Evolutionary conservation across 116 monocot species (phyloP).

Genomic region (Dioscorea cayenensis): DNA sequence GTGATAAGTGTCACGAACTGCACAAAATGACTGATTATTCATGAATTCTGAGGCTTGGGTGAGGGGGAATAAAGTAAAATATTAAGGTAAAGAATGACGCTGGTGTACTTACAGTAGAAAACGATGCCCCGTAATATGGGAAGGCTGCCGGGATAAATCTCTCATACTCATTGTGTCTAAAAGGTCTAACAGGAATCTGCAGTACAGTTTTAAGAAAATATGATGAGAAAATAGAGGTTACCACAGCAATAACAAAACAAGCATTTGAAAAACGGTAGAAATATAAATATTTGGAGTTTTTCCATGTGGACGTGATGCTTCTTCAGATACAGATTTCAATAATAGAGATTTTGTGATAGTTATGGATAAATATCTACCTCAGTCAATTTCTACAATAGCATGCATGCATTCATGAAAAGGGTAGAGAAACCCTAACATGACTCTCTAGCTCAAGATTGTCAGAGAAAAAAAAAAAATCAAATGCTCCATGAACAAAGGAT

Average conservation of each 20-base stretch:
- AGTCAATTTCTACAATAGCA: too few species aligned
- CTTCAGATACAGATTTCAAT: too few species aligned
- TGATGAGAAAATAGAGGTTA: too few species aligned
- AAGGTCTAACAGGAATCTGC: constrained; percentile 93
- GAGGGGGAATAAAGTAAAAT: not conserved
- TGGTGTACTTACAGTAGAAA: constrained; percentile 74
- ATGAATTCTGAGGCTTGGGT: too few species aligned
- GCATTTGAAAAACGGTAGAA: too few species aligned
- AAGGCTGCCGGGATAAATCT: constrained; percentile 91
- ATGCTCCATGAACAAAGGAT: not conserved
- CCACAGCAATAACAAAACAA: too few species aligned
- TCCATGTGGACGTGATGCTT: too few species aligned
- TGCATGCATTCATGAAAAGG: too few species aligned
- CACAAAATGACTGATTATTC: not conserved
- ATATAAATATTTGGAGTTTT: too few species aligned
- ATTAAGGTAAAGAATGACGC: not conserved
- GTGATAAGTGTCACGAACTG: not conserved
- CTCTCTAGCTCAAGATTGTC: not conserved
- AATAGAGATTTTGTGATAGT: too few species aligned
- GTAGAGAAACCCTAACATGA: not conserved
- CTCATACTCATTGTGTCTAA: constrained; percentile 91
- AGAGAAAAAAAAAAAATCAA: not conserved
- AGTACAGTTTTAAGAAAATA: constrained; percentile 3
- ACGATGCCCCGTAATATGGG: constrained; percentile 91
- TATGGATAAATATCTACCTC: too few species aligned